Conservation (phyloP, 345 rosid genomes). For the Salix viminalis region DNA sequence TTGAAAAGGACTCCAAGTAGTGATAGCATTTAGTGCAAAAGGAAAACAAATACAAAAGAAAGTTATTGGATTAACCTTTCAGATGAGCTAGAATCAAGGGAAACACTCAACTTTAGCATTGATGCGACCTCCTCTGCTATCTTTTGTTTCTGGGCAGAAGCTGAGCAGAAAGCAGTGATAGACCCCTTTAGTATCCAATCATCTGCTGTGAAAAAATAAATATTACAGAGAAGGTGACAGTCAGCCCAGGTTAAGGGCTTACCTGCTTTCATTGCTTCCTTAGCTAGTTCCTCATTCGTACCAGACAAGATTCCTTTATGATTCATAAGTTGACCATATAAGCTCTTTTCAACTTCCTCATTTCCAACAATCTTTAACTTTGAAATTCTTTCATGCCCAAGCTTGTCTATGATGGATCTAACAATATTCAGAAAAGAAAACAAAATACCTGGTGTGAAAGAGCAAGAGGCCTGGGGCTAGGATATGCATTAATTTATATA, state of each 20-base stretch:
- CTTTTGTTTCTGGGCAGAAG: conserved; percentile 77
- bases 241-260: conserved; percentile 7
- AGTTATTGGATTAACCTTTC: conserved; percentile 49
- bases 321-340: conserved; percentile 73
- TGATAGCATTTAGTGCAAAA: not conserved
- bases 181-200: conserved; percentile 18
- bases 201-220: conserved; percentile 14
- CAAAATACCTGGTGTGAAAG: not conserved
- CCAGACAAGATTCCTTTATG: conserved; percentile 56
- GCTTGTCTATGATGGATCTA: conserved; percentile 76
- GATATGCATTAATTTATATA: not conserved
- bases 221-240: not conserved
- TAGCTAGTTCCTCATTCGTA: conserved; percentile 65
- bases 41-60: not conserved
- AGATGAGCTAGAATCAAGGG: conserved; percentile 67
- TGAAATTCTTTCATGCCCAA: conserved; percentile 62
- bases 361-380: conserved; percentile 60
- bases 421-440: conserved; percentile 10
- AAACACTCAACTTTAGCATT: conserved; percentile 72
- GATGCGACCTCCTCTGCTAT: conserved; percentile 93
- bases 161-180: conserved; percentile 40
- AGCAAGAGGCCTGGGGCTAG: not conserved
- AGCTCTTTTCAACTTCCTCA: conserved; percentile 63
- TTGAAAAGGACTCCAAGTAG: not conserved
- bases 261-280: conserved; percentile 84